These are phyloP conservation scores for Lepidium didymum DNA, from an alignment of 345 rosid genomes.

Conservation along the genomic window DNA sequence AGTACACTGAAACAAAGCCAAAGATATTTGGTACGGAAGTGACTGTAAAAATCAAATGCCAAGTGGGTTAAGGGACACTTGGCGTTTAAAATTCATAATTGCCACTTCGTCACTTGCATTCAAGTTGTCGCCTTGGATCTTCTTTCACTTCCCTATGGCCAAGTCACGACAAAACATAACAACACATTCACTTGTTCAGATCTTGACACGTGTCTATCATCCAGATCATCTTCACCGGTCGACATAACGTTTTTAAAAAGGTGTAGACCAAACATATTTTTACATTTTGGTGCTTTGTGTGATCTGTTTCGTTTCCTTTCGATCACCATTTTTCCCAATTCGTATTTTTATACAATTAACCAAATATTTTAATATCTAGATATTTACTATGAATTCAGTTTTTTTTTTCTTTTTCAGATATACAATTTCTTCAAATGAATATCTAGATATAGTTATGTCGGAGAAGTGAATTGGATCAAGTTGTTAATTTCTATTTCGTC, in stretches of 20 bases:
- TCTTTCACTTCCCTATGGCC: background rate
- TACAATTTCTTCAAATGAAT: too few relatives aligned
- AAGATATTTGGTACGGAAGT: background rate
- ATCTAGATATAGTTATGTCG: too few relatives aligned
- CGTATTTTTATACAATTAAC: too few relatives aligned
- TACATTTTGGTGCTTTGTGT: too few relatives aligned
- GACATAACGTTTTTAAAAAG: background rate
- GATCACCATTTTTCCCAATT: too few relatives aligned
- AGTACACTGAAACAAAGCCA: background rate
- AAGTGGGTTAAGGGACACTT: background rate
- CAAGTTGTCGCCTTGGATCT: conserved; percentile 1
- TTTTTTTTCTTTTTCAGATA: too few relatives aligned
- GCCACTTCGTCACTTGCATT: conserved; percentile 9
- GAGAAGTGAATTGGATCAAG: too few relatives aligned
- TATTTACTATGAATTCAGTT: too few relatives aligned
- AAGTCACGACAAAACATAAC: background rate
- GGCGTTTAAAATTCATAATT: background rate
- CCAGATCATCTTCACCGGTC: background rate
- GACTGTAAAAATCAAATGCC: background rate
- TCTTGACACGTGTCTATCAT: background rate
- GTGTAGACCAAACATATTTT: too few relatives aligned
- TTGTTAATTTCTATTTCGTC: too few relatives aligned
- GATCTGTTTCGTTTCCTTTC: too few relatives aligned
- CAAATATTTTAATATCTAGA: too few relatives aligned
- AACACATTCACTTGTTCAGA: background rate